A percentile compares a stretch with the other conserved stretches of the same genome.
phyloP scores from a whole-genome alignment of 768 basidiomycete genomes.

The Bullera alba region DNA sequence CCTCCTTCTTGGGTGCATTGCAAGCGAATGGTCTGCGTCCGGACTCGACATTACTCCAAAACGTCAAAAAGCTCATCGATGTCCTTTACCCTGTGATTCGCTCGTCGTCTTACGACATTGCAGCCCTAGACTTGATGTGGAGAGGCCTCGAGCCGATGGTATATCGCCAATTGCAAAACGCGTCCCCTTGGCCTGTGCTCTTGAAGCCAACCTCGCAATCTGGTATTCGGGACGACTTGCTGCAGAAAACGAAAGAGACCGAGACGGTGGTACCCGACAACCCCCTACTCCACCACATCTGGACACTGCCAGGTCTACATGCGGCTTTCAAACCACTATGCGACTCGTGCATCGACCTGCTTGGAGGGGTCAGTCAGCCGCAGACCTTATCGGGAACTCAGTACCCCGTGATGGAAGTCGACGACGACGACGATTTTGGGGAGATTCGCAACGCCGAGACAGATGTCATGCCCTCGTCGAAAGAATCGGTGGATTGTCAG shows the following conservation, averaged over 20 bases:
- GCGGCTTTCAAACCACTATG: not conserved
- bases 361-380: not conserved
- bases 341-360: not conserved
- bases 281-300: slow-evolving; percentile 56
- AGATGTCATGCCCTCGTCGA: slow-evolving; percentile 31
- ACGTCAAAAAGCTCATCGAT: slow-evolving; percentile 54
- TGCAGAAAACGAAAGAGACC: not conserved
- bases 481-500: slow-evolving; percentile 26
- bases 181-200: slow-evolving; percentile 51
- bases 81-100: slow-evolving; percentile 49
- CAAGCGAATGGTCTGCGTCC: slow-evolving; percentile 59
- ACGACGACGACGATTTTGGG: slow-evolving; percentile 41
- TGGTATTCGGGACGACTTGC: slow-evolving; percentile 52
- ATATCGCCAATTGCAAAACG: not conserved
- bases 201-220: slow-evolving; percentile 50
- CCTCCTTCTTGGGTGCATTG: slow-evolving; percentile 65
- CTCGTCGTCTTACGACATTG: slow-evolving; percentile 52
- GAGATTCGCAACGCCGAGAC: slow-evolving; percentile 32
- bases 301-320: slow-evolving; percentile 56
- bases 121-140: slow-evolving; percentile 62
- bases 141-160: slow-evolving; percentile 47
- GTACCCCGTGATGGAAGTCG: not conserved
- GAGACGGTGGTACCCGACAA: not conserved
- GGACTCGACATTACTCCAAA: slow-evolving; percentile 59
- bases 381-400: not conserved